Conservation (phyloP, 208 protist genomes). For the Angomonas desouzai region DNA sequence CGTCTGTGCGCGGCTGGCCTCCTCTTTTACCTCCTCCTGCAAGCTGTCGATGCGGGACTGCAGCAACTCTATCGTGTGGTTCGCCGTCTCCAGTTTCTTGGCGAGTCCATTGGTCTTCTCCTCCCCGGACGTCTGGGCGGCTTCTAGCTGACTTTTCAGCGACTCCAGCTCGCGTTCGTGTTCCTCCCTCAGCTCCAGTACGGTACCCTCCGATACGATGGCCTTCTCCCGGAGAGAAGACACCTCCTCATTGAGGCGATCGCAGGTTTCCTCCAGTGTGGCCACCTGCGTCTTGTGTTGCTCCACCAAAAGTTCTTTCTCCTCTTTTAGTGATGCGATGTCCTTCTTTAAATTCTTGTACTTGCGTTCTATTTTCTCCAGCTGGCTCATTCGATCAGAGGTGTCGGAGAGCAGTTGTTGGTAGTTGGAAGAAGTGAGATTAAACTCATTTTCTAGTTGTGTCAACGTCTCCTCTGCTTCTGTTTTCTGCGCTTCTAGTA, state of each 20-base stretch:
- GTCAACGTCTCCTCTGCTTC: constrained; percentile 17
- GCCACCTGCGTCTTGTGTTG: constrained; percentile 14
- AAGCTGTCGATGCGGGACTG: constrained; percentile 51
- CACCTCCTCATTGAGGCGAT: constrained; percentile 17
- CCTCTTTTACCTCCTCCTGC: constrained; percentile 41
- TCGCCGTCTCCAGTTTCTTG: constrained; percentile 41
- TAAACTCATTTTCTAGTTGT: constrained; percentile 73
- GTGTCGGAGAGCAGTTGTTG: constrained; percentile 66
- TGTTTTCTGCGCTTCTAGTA: constrained; percentile 14
- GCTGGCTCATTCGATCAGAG: constrained; percentile 37
- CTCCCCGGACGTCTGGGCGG: constrained; percentile 21
- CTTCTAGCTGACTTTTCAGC: constrained; percentile 39
- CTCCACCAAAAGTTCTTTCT: constrained; percentile 23
- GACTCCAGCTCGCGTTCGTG: constrained; percentile 35
- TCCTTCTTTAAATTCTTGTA: constrained; percentile 71
- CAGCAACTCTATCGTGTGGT: constrained; percentile 51
- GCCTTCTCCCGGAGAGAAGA: constrained; percentile 30
- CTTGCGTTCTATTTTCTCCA: constrained; percentile 66
- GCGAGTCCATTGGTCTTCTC: constrained; percentile 32
- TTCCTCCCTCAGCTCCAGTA: constrained; percentile 26
- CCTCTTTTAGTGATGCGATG: constrained; percentile 21
- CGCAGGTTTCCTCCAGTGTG: constrained; percentile 24
- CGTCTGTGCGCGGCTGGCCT: constrained; percentile 46
- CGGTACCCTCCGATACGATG: constrained; percentile 18
- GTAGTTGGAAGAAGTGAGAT: constrained; percentile 50